Evolutionary conservation across 345 rosid genomes (phyloP), one percentile per base, ranked within the genome.

Genomic region (Brassica incana): DNA sequence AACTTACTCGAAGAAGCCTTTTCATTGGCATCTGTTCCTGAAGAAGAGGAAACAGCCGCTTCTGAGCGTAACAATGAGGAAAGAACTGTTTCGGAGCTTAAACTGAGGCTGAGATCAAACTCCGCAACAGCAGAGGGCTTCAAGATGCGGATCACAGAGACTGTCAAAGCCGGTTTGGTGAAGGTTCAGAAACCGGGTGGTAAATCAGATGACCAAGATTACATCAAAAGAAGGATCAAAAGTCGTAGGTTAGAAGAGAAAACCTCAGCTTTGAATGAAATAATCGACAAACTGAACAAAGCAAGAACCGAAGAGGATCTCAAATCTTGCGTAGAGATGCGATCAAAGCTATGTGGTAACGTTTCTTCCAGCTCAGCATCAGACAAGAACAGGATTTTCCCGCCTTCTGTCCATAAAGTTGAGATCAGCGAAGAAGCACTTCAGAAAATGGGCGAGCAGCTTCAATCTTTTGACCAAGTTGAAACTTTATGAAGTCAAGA

Each of bases 261-360:
- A 80, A 75, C 83, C 69, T 88, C 87, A 23, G 81, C 85, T 54
- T 65, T 89, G 68, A 84, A 30, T 74, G 93, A 95, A 48, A 84
- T 91, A 65, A 79, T 80, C 1, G 99, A 90, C 38, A 91, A 88
- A 85, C 70, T 95, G 83, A 91, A 87, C 85, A 90, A 86, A 87
- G 91, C 93, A 73, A 88, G 92, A 76, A 91, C 78, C 32, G 92
- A 88, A 50, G 97, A 91, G 54, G 98, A 93, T 85, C 84, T 93
- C 63, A 89, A 87, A 68, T 86, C 91, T 70, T 93, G 92, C 78
- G 58, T 77, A 81, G 97, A 90, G 74, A 76, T 88, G 78, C 90
- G 86, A 82, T 71, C 90, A 65, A 88, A 88, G 81, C 85, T 88
- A 30, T 75, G 43, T 4, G 48, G 63, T 38, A 79, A 84, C 30